Conservation (phyloP, 306 rosid genomes). For the Quercus rubra region DNA sequence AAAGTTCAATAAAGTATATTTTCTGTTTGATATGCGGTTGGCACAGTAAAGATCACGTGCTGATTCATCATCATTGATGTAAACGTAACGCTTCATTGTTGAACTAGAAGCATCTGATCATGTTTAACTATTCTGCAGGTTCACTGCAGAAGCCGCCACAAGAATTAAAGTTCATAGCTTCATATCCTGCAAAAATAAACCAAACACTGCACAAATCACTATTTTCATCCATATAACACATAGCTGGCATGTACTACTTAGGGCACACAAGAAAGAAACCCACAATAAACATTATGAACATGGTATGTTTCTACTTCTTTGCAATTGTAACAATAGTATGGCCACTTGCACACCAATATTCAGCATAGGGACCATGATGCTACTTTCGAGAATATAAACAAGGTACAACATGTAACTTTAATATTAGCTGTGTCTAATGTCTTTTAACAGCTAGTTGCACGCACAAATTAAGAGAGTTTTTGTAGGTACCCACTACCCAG, state of each 20-base stretch:
- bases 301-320: too few species aligned
- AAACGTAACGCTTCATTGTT: conserved; percentile 81
- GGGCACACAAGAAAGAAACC: background rate
- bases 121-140: conserved; percentile 13
- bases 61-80: conserved; percentile 80
- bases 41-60: conserved; percentile 58
- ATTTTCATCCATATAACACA: background rate
- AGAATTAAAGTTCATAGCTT: background rate
- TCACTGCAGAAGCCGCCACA: conserved; percentile 10
- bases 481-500: too few species aligned
- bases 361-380: too few species aligned
- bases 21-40: conserved; percentile 85
- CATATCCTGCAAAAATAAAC: background rate
- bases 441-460: too few species aligned
- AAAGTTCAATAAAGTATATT: conserved; percentile 81
- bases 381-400: too few species aligned
- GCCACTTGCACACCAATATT: too few species aligned
- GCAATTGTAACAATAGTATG: too few species aligned
- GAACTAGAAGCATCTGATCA: conserved; percentile 31
- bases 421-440: too few species aligned
- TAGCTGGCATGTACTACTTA: background rate
- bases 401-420: too few species aligned
- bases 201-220: background rate
- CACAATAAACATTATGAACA: too few species aligned
- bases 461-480: too few species aligned